Conservation (phyloP, 73 alveolate species). For the Tetrahymena elliotti region DNA sequence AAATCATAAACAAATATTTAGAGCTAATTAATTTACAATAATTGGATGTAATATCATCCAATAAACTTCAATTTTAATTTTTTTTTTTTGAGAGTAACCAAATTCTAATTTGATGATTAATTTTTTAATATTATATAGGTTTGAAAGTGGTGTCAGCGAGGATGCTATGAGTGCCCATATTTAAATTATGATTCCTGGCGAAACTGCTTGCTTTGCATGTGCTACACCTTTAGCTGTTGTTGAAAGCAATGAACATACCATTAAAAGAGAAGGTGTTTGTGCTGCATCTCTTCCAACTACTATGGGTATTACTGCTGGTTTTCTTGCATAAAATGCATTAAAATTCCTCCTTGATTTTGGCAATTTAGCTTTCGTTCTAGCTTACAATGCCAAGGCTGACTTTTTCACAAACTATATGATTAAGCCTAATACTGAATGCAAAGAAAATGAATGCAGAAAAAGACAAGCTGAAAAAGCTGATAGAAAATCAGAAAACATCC, state of each 20-base stretch:
- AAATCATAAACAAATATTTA: too few species aligned
- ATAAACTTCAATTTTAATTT: too few species aligned
- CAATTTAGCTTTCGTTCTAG: constrained; percentile 71
- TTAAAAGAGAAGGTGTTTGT: constrained; percentile 98
- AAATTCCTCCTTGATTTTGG: constrained; percentile 87
- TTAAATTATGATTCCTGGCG: constrained; percentile 84
- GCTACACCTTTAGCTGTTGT: constrained; percentile 97
- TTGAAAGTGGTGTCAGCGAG: constrained; percentile 98
- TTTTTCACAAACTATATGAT: constrained; percentile 75
- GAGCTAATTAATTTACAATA: too few species aligned
- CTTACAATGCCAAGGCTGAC: constrained; percentile 84
- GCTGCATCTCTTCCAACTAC: constrained; percentile 99
- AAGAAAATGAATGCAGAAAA: constrained; percentile 69
- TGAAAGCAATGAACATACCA: constrained; percentile 91
- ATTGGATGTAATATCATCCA: too few species aligned
- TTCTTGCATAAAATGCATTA: constrained; percentile 77
- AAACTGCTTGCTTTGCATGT: constrained; percentile 97
- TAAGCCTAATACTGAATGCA: constrained; percentile 84
- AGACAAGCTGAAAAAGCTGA: constrained; percentile 57
- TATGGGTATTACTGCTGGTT: constrained; percentile 97
- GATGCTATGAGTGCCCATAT: constrained; percentile 98
- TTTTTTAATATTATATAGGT: constrained; percentile 6
- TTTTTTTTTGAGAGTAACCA: not conserved
- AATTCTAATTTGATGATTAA: not conserved
- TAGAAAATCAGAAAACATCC: constrained; percentile 27